Evolutionary conservation across 768 basidiomycete genomes (phyloP).

Genomic region (Infundibulicybe gibba): DNA sequence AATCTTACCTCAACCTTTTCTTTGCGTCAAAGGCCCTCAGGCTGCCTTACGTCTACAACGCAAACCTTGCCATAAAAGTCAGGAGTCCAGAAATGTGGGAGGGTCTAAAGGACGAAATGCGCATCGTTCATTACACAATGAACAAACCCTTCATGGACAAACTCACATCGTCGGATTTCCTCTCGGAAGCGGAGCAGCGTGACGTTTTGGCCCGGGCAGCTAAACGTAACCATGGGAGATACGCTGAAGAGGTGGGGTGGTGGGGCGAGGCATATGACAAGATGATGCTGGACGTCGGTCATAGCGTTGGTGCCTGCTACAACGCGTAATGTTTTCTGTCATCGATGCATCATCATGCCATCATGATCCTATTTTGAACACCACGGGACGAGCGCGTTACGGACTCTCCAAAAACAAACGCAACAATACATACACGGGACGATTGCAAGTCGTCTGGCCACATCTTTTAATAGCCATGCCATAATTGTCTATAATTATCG

Average conservation of each 20-base stretch:
- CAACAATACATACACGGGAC: too few relatives aligned
- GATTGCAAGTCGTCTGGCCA: too few relatives aligned
- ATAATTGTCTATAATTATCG: too few relatives aligned
- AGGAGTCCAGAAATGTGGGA: slow-evolving; percentile 28
- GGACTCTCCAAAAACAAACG: too few relatives aligned
- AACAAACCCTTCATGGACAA: slow-evolving; percentile 24
- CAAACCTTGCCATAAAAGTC: slow-evolving; percentile 34
- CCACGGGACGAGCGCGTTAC: too few relatives aligned
- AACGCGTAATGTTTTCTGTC: too few relatives aligned
- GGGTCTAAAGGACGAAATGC: slow-evolving; percentile 23
- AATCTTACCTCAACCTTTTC: slow-evolving; percentile 37
- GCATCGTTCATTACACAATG: slow-evolving; percentile 34
- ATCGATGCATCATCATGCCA: too few relatives aligned
- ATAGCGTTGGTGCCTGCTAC: slow-evolving; percentile 1
- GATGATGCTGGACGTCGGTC: slow-evolving; percentile 15
- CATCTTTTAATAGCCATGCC: too few relatives aligned
- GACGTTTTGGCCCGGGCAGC: slow-evolving; percentile 15
- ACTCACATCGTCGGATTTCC: slow-evolving; percentile 15
- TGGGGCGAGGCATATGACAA: slow-evolving; percentile 27
- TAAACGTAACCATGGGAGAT: slow-evolving; percentile 16
- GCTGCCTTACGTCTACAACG: slow-evolving; percentile 38
- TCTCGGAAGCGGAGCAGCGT: slow-evolving; percentile 17
- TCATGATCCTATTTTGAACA: too few relatives aligned
- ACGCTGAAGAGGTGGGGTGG: slow-evolving; percentile 26
- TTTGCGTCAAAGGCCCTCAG: slow-evolving; percentile 28